Percentiles rank a stretch among this genome's conserved stretches.
phyloP scores from a whole-genome alignment of 2,329 filamentous ascomycete species.

The Phyllosticta citrichinensis region DNA sequence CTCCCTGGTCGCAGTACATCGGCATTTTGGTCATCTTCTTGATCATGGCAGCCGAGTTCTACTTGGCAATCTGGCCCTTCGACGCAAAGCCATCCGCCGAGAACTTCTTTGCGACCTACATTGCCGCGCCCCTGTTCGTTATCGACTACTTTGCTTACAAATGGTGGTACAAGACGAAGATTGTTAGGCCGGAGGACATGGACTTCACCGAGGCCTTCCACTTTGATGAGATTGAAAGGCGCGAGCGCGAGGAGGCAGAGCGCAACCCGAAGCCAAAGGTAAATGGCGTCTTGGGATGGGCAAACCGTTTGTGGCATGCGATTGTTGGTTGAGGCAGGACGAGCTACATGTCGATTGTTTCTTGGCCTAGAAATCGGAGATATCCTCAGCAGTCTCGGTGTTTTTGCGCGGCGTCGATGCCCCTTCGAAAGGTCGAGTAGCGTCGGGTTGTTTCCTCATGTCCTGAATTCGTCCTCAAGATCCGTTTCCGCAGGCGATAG shows the following conservation, averaged over 20 bases:
- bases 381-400: not conserved
- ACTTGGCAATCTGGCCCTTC: constrained; percentile 38
- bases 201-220: constrained; percentile 8
- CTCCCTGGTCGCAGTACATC: constrained; percentile 7
- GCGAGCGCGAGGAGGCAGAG: constrained; percentile 1
- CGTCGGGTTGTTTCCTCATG: not conserved
- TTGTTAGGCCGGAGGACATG: constrained; percentile 6
- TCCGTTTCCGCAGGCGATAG: not conserved
- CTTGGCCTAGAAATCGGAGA: not conserved
- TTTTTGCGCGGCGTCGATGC: not conserved
- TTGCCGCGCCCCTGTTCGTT: constrained; percentile 22
- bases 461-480: not conserved
- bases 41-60: constrained; percentile 36
- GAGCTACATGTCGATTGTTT: not conserved
- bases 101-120: constrained; percentile 39
- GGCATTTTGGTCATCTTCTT: constrained; percentile 24
- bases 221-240: constrained; percentile 4
- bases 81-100: constrained; percentile 23
- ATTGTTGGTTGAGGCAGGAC: not conserved
- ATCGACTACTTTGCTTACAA: constrained; percentile 10
- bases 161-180: constrained; percentile 9
- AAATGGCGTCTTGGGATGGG: not conserved
- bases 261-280: not conserved
- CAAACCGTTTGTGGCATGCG: not conserved
- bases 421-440: not conserved